Conservation (phyloP, 2,329 filamentous ascomycete genomes). For the Mycocentrospora acerina region DNA sequence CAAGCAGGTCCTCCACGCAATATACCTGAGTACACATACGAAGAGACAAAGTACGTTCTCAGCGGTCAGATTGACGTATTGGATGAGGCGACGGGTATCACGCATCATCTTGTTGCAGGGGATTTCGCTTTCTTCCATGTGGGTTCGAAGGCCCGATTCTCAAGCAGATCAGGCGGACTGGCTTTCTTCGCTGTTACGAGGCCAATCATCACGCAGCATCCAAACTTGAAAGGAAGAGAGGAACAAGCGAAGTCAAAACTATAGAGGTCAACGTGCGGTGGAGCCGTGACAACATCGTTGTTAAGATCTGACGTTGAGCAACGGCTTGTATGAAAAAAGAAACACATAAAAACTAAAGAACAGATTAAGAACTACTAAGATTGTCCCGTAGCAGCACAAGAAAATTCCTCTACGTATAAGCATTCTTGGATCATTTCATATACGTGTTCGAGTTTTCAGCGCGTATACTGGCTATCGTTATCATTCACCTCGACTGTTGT, state of each 20-base stretch:
- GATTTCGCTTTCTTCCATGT: conserved; percentile 32
- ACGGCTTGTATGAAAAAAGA: too few species aligned
- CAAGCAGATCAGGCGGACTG: conserved; percentile 20
- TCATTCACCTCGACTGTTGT: too few species aligned
- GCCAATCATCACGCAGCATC: conserved; percentile 20
- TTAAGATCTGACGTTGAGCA: too few species aligned
- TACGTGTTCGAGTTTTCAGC: too few species aligned
- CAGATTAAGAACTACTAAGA: too few species aligned
- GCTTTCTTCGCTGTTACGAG: conserved; percentile 29
- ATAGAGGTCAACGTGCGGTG: conserved; percentile 2
- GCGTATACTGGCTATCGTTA: too few species aligned
- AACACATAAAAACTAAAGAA: too few species aligned
- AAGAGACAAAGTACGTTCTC: conserved; percentile 30
- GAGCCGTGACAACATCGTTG: too few species aligned
- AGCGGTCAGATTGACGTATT: conserved; percentile 27
- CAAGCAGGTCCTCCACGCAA: conserved; percentile 20
- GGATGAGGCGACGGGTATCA: conserved; percentile 27
- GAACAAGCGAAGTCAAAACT: conserved; percentile 17
- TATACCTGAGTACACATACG: conserved; percentile 23
- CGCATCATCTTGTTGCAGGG: conserved; percentile 25
- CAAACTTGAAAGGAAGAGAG: conserved; percentile 19
- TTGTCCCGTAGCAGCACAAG: too few species aligned
- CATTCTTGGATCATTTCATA: too few species aligned
- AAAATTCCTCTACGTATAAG: too few species aligned
- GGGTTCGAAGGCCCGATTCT: conserved; percentile 25